Percentiles rank a stretch among this genome's conserved stretches.
Conservation (phyloP, 2,329 filamentous ascomycete genomes). For the Penicillium verrucosum region DNA sequence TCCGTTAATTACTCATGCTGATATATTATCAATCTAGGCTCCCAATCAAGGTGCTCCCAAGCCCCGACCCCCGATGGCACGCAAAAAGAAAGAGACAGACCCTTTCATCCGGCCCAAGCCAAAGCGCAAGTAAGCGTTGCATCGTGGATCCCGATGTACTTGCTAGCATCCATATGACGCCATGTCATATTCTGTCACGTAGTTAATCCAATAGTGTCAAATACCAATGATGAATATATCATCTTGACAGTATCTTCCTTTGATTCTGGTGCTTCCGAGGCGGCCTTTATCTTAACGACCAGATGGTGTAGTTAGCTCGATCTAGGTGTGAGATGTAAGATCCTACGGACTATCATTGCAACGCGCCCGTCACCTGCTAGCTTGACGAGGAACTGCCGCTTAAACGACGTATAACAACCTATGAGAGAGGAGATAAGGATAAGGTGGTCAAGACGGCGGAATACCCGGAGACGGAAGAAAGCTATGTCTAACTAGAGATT, state of each 20-base stretch:
- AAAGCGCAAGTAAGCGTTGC: conserved; percentile 23
- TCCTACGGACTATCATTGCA: neutral
- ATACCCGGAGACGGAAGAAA: neutral
- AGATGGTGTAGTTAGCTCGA: neutral
- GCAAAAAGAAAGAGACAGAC: conserved; percentile 41
- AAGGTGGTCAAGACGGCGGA: neutral
- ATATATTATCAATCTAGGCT: conserved; percentile 19
- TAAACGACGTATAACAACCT: neutral
- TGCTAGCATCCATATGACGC: neutral
- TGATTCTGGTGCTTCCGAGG: neutral
- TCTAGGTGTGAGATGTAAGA: neutral
- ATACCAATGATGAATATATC: neutral
- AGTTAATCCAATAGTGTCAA: neutral
- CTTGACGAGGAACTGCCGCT: neutral
- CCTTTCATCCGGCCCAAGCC: conserved; percentile 44
- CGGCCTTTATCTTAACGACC: neutral
- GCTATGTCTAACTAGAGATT: neutral
- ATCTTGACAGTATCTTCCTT: neutral
- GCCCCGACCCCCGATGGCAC: conserved; percentile 31
- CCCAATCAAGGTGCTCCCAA: conserved; percentile 13
- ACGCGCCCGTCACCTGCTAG: neutral
- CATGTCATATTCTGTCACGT: neutral
- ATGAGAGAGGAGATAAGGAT: neutral
- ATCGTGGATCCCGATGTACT: neutral
- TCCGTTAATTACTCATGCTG: conserved; percentile 1